Evolutionary conservation across 192 early-diverging fungal species (phyloP), one percentile per base, ranked within the genome.

Genomic region (Linnemannia schmuckeri): DNA sequence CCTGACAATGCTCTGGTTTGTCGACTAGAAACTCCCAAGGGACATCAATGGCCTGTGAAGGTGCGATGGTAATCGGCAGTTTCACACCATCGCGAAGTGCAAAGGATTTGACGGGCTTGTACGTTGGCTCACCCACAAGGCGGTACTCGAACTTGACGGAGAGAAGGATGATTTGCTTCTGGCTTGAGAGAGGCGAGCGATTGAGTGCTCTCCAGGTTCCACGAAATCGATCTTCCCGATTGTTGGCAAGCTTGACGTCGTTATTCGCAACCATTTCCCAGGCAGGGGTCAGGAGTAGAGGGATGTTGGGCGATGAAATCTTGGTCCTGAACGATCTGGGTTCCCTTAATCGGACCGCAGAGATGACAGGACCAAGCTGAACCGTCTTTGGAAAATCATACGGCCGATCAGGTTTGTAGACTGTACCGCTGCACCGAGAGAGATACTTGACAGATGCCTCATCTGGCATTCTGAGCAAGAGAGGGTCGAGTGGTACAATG

Each of bases 361-460:
- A 40, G 35, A 77, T 38, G 22, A 44, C 63, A 12, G 88, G 79
- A 27, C 82, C 89, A 35, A 55, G 54, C 72, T 78, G 72, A 33
- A 82, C 40, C 44, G 84, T 80, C 18, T 82, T 73, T 47, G 89
- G 89, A 44, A 90, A 44, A 2, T 54, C 63, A 57, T 90, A 90
- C 7, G 75, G 54, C 12, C 52, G 20, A 3, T 77, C 75, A 1
- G 89, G 86, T 52, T 87, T 87, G 46, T 74, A 90, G 6, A 76
- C 63, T 47, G 70, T 38, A 9, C 80, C 72, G 0, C 57, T 44
- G 40, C 68, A 71, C 41, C 68, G 71, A 20, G 79, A 27, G 27
- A 57, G 24, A 42, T 49, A 72, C 44, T n/a, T 9, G 18, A 54
- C 33, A 20, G 68, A 40, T 72, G 42, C 4, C 24, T 57, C 42